Percentiles rank a stretch among this genome's conserved stretches.
These are phyloP conservation scores for Skeletonema grethae DNA, from an alignment of 108 stramenopile genomes.

Conservation along the genomic window DNA sequence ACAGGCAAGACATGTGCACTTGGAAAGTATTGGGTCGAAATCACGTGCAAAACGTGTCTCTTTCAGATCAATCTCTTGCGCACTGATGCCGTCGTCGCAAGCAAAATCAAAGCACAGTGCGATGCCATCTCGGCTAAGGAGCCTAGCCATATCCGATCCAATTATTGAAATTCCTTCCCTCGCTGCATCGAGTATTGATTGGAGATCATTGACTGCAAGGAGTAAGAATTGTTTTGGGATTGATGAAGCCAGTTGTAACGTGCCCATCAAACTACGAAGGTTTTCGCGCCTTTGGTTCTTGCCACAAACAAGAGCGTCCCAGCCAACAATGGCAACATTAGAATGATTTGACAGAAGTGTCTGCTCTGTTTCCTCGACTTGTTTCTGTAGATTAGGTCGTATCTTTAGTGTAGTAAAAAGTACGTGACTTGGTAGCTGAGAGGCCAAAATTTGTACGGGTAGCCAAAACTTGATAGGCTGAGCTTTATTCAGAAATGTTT, in stretches of 20 bases:
- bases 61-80: conserved; percentile 55
- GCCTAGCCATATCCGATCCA: conserved; percentile 55
- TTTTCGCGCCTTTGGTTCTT: conserved; percentile 5
- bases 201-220: conserved; percentile 43
- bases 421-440: conserved; percentile 13
- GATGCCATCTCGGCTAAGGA: conserved; percentile 18
- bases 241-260: conserved; percentile 18
- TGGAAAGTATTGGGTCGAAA: conserved; percentile 50
- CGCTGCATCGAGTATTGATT: conserved; percentile 43
- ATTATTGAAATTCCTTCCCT: conserved; percentile 45
- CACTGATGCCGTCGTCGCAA: not conserved
- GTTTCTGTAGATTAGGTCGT: conserved; percentile 1
- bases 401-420: conserved; percentile 11
- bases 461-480: conserved; percentile 20
- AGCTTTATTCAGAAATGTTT: not conserved
- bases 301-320: conserved; percentile 22
- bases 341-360: conserved; percentile 9
- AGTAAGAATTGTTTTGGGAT: conserved; percentile 33
- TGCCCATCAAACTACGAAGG: conserved; percentile 19
- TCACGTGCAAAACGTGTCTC: conserved; percentile 58
- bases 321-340: conserved; percentile 41
- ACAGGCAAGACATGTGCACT: conserved; percentile 68
- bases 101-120: conserved; percentile 21
- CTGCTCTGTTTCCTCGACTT: not conserved
- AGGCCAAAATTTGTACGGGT: conserved; percentile 17